phyloP scores from a whole-genome alignment of 495 filamentous ascomycete species.

The Sphaerosporella brunnea region DNA sequence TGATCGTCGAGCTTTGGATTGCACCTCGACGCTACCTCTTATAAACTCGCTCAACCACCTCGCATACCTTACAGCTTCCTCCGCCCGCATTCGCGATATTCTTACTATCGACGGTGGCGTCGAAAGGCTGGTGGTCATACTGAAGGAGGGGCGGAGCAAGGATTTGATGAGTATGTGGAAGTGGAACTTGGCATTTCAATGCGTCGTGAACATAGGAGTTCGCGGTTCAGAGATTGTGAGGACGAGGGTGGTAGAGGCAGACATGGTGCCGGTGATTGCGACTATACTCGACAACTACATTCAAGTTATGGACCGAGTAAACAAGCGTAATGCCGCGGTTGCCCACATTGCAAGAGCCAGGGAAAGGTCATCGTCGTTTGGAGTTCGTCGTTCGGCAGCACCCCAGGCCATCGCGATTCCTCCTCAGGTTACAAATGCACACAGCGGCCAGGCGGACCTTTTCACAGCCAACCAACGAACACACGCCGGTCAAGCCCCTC shows the following conservation, averaged over 20 bases:
- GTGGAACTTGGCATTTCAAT: slow-evolving; percentile 97
- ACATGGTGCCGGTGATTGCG: slow-evolving; percentile 97
- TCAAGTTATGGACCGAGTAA: slow-evolving; percentile 64
- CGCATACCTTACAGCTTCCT: slow-evolving; percentile 96
- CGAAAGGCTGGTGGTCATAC: slow-evolving; percentile 86
- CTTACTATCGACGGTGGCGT: slow-evolving; percentile 96
- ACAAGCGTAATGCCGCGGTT: slow-evolving; percentile 49
- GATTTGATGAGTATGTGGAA: slow-evolving; percentile 99
- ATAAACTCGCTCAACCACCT: slow-evolving; percentile 98
- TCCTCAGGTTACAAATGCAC: not conserved
- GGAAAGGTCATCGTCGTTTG: slow-evolving; percentile 23
- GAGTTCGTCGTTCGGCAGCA: slow-evolving; percentile 38
- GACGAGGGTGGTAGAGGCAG: slow-evolving; percentile 89
- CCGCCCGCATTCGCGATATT: slow-evolving; percentile 90
- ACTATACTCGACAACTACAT: slow-evolving; percentile 99
- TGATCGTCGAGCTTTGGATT: slow-evolving; percentile 90
- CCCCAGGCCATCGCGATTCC: slow-evolving; percentile 63
- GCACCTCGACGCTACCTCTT: slow-evolving; percentile 87
- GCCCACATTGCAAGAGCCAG: slow-evolving; percentile 37
- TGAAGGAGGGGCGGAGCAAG: slow-evolving; percentile 88
- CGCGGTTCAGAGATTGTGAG: slow-evolving; percentile 83
- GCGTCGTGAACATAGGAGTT: slow-evolving; percentile 95
- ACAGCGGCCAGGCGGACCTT: no score
- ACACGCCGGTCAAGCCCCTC: slow-evolving; percentile 24
- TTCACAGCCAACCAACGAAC: not conserved